phyloP scores from a whole-genome alignment of 768 basidiomycete genomes.

The Tulasnella sp. region DNA sequence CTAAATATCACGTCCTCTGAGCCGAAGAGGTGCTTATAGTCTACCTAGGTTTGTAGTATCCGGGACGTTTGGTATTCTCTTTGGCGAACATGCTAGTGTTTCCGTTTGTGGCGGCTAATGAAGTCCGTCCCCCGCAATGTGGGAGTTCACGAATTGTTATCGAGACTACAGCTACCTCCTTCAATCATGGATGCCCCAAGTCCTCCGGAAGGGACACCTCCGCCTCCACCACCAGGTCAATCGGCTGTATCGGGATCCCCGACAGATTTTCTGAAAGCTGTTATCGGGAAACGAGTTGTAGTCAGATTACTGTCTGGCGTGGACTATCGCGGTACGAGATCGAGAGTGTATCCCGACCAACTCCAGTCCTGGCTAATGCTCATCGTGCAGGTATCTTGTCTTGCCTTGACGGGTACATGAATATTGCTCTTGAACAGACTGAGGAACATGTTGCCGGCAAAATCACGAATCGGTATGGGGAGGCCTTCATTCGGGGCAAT shows the following conservation, averaged over 20 bases:
- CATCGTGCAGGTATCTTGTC: slow-evolving; percentile 75
- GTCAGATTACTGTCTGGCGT: slow-evolving; percentile 91
- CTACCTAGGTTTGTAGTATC: no score
- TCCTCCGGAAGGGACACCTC: slow-evolving; percentile 38
- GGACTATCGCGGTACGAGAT: slow-evolving; percentile 79
- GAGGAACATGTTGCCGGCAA: slow-evolving; percentile 90
- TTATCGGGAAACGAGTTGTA: slow-evolving; percentile 94
- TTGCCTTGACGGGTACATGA: slow-evolving; percentile 99
- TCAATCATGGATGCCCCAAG: slow-evolving; percentile 15
- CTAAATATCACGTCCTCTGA: no score
- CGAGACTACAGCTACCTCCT: not conserved
- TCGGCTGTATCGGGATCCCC: slow-evolving; percentile 70
- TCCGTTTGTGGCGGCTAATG: no score
- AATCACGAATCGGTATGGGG: slow-evolving; percentile 90
- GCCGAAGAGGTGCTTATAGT: no score
- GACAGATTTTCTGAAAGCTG: slow-evolving; percentile 90
- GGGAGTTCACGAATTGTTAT: no score
- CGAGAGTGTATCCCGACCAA: not conserved
- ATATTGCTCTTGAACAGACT: slow-evolving; percentile 96
- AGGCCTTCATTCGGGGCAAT: slow-evolving; percentile 94
- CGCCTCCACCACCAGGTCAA: slow-evolving; percentile 56
- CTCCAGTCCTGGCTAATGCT: not conserved
- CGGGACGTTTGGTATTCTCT: no score
- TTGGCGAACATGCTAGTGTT: no score
- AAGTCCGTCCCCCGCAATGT: no score